Percentiles rank a stretch among this genome's conserved stretches.
phyloP scores from a whole-genome alignment of 257 asterid species.

The Solanum clarkiae region DNA sequence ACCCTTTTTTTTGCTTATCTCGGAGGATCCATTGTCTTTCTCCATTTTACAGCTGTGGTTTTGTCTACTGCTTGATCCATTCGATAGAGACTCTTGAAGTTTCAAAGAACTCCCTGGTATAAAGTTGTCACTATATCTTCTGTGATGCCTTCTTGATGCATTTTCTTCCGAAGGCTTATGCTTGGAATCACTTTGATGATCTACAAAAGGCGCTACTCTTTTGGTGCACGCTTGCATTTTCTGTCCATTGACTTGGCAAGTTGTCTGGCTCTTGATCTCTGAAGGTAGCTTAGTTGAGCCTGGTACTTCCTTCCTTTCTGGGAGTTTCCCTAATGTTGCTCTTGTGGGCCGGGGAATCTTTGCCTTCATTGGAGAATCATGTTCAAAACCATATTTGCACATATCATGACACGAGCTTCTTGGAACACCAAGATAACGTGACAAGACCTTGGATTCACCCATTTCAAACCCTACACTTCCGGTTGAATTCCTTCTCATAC shows the following conservation, averaged over 20 bases:
- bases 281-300: not conserved
- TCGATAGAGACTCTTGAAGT: not conserved
- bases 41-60: not conserved
- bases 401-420: not conserved
- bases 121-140: not conserved
- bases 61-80: not conserved
- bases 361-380: not conserved
- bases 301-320: not conserved
- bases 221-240: not conserved
- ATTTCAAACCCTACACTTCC: constrained; percentile 7
- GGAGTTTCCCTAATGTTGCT: not conserved
- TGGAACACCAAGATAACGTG: constrained; percentile 19
- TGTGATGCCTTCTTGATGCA: not conserved
- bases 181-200: not conserved
- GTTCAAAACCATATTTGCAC: not conserved
- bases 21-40: not conserved
- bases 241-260: not conserved
- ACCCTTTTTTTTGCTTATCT: not conserved
- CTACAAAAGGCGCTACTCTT: not conserved
- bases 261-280: not conserved
- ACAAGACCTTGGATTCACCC: constrained; percentile 7
- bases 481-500: constrained; percentile 16
- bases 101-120: not conserved
- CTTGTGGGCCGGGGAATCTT: not conserved
- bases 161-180: not conserved